Base-by-base conservation (phyloP, 805 yeast species). In the Clavispora phyllophila region DNA sequence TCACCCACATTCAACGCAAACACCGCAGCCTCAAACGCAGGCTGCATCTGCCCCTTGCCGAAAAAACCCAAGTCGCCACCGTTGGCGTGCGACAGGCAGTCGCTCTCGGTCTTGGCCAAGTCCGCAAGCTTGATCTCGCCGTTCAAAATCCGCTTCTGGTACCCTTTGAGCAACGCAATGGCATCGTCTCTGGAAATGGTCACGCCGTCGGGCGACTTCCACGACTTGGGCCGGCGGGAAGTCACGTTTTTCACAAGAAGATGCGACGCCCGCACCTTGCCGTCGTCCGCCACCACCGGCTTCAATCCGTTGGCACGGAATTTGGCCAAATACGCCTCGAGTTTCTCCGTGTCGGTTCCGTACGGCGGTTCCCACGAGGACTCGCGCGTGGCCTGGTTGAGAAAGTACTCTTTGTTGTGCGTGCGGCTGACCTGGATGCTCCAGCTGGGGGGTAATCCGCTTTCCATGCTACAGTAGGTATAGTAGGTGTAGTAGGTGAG, bases 51-150 rank as follows among this genome's bases (percentile, higher is more conserved):
- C 31, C 96, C 96, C 47, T 75, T 80, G 19, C 85, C 87, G 58
- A 93, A 93, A 57, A 68, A 80, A 0, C 99, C 98, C 54, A 93
- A 72, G 61, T 93, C 99, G 36, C 99, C 99, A 17, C 89, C 88
- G 56, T 86, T 81, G 37, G 84, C 70, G 55, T 85, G 95, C 9
- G 95, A 84, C 14, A 86, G 78, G 63, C 97, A 89, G 60, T 91
- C 99, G 48, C 95, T 83, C 60, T 87, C 93, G 2, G 88, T 80
- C 28, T 70, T 60, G 0, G 97, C 97, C 46, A 93, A 65, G 35
- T 85, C 84, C 25, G 77, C 77, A 35, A 93, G 75, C 8, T 81
- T 72, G 12, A 74, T 67, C 40, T 80, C 84, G 23, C 95, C 96
- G 26, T 73, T 68, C 50, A 76, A 65, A 52, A 84, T 81, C 50